phyloP scores from a whole-genome alignment of 768 basidiomycete genomes.

The Auriscalpium orientale region DNA sequence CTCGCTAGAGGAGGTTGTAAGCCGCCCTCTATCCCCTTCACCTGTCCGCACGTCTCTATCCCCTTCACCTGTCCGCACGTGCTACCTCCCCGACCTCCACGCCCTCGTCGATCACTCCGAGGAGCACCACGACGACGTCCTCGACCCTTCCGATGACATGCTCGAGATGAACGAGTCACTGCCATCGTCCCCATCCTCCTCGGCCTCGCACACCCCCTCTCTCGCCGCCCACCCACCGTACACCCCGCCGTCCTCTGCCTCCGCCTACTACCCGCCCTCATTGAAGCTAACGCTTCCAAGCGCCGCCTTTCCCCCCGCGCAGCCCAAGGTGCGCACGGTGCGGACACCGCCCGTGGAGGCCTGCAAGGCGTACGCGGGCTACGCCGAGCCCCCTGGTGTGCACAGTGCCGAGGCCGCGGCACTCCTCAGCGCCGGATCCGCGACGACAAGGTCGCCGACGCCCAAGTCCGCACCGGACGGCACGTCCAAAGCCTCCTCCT shows the following conservation, averaged over 20 bases:
- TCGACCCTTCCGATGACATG: constrained; percentile 64
- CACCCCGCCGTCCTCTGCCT: no score
- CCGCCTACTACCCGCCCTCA: no score
- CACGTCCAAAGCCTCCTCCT: constrained; percentile 24
- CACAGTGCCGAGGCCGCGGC: constrained; percentile 32
- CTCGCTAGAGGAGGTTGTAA: no score
- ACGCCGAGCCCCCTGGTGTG: constrained; percentile 60
- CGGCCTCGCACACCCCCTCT: no score
- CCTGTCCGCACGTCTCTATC: no score
- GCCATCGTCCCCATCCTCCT: constrained; percentile 27
- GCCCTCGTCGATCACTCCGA: constrained; percentile 91
- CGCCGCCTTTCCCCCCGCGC: no score
- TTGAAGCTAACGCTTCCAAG: no score
- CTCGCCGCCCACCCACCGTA: no score
- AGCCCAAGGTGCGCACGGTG: no score
- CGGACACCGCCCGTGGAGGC: constrained; percentile 30
- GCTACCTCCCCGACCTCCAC: constrained; percentile 66
- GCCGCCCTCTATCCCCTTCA: no score
- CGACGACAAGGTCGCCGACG: constrained; percentile 36
- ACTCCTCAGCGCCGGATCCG: constrained; percentile 32
- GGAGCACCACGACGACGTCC: constrained; percentile 77
- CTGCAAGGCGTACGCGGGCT: constrained; percentile 59
- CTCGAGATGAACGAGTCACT: constrained; percentile 47
- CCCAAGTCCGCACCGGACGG: constrained; percentile 21
- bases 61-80: no score